Base-by-base conservation (phyloP, 768 basidiomycete species). In the Tricholomella constricta region DNA sequence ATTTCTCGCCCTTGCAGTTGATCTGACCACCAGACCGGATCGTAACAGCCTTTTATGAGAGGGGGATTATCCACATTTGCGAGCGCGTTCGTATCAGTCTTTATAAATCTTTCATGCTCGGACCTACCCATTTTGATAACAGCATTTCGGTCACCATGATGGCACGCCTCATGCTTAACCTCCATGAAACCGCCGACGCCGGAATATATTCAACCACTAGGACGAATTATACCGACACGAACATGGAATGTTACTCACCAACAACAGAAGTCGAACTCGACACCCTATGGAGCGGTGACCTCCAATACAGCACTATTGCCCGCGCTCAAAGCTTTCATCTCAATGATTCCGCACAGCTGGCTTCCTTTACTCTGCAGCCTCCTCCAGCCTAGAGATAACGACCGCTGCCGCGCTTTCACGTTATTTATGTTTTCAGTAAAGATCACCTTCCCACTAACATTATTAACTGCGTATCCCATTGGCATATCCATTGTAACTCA, bases 81-180 rank as follows among this genome's bases (percentile, higher is more conserved):
- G 11, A 78, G 76, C 73, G 68, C 71, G 80, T 80, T 37, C 32
- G 75, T 57, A 56, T 38, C n/a, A 7, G 36, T 11, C 23, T 29
- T 25, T 37, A 1, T 22, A 27, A 8, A 23, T 20, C 45, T 14
- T 50, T 35, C 44, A 4, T 26, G 26, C 19, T 2, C 17, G 14
- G 22, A 25, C 36, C 37, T 17, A 48, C 17, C 23, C n/a, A 42
- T 5, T 44, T 19, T 29, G 25, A n/a, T 26, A 3, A 9, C 36
- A 81, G 80, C 56, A 68, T 81, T 11, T 78, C 81, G 4, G 70
- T 81, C 8, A 76, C 73, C 1, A 72, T 82, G 73, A 75, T 82
- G 68, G 81, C 79, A 11, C 79, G 80, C 9, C 72, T 84, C 1
- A 79, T 82, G 72, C 73, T 83, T 35, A 82, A 84, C 62, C 70